phyloP scores from a whole-genome alignment of 2,329 filamentous ascomycete genomes.

The Dendrostoma leiphaemia region DNA sequence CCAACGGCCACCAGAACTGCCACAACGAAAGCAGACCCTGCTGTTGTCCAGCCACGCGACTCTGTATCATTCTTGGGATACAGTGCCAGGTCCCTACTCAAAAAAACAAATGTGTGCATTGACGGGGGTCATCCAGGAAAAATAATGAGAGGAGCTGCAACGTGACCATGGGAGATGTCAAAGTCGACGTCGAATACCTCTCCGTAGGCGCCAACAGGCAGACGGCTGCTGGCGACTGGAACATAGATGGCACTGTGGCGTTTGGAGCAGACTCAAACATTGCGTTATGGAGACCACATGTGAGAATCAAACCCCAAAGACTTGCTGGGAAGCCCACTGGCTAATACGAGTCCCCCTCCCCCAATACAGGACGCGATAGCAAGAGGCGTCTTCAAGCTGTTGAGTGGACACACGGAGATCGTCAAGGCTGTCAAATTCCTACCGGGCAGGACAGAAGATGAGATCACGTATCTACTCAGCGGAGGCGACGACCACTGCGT shows the following conservation, averaged over 20 bases:
- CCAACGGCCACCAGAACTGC: neutral
- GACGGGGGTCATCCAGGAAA: no score
- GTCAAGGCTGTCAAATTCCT: slow-evolving; percentile 86
- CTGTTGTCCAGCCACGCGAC: no score
- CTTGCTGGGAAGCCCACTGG: neutral
- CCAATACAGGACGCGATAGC: slow-evolving; percentile 31
- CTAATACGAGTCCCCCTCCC: neutral
- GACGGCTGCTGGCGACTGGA: slow-evolving; percentile 88
- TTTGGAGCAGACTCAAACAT: slow-evolving; percentile 89
- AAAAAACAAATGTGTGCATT: neutral
- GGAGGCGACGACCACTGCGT: slow-evolving; percentile 80
- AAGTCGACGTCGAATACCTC: slow-evolving; percentile 50
- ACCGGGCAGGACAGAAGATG: slow-evolving; percentile 43
- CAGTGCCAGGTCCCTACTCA: no score
- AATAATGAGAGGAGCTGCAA: neutral
- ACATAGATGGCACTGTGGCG: slow-evolving; percentile 64
- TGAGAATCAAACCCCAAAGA: slow-evolving; percentile 43
- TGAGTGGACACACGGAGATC: slow-evolving; percentile 73
- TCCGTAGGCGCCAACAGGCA: slow-evolving; percentile 88
- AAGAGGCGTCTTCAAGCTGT: slow-evolving; percentile 62
- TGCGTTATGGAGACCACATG: slow-evolving; percentile 80
- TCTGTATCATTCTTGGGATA: neutral
- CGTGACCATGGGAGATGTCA: slow-evolving; percentile 6
- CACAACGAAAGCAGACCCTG: neutral
- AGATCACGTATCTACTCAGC: slow-evolving; percentile 63